Base-by-base conservation (phyloP, 352 stramenopile species). In the Pythium angustatum region DNA sequence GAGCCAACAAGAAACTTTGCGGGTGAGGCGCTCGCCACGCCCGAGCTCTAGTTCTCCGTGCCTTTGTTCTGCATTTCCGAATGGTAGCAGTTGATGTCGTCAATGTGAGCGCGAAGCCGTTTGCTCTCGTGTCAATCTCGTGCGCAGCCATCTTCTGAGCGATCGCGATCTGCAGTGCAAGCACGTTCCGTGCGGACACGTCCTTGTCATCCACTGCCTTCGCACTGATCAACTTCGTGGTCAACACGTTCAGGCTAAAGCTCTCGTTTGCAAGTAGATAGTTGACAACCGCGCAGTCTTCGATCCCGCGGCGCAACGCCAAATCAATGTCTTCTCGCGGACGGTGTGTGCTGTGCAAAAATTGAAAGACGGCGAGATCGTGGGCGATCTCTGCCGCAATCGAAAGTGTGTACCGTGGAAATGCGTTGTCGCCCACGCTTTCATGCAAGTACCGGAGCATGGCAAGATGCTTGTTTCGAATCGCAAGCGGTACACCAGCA, bases 331-430 rank as follows among this genome's bases (percentile, higher is more conserved):
- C 50, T 31, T 43, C 24, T 17, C 21, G 14, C 30, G 40, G 50
- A 26, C 44, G 60, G 7, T 1, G n/a, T 10, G 50, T 57, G 17
- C 24, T 21, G 5, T 63, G 62, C 26, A 69, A 22, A 53, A 69
- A 63, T 9, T 49, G n/a, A 8, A 69, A 36, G n/a, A 63, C 33
- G 2, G 59, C 30, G 11, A 69, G 38, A 33, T 73, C 50, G 4
- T 8, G 66, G 3, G 60, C 47, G 41, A 58, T 60, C 21, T 27
- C 45, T 2, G 57, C 60, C 2, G 68, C 63, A 15, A 51, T n/a
- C 26, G 58, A 41, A 33, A 75, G 59, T 3, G 52, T 40, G 15
- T 52, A 59, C 11, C 4, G 45, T 15, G 64, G 34, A 19, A 66
- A 63, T 10, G 31, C 50, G 33, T 27, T 5, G 1, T 40, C 26